phyloP scores from a whole-genome alignment of 2,329 filamentous ascomycete genomes.

The Cucurbitaria berberidis region DNA sequence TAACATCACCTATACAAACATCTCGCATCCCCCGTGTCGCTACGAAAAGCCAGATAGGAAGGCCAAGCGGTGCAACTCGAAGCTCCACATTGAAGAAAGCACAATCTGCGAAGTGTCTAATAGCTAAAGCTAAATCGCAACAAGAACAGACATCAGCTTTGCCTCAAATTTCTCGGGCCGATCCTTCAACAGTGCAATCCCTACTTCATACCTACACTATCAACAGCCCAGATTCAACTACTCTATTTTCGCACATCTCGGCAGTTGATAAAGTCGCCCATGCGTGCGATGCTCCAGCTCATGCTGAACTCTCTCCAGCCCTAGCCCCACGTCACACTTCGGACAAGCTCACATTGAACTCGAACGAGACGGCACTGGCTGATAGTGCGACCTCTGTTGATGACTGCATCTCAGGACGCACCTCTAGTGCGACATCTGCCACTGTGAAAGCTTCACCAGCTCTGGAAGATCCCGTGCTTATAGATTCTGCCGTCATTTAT shows the following conservation, averaged over 20 bases:
- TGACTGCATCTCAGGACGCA: background rate
- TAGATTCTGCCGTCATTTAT: constrained; percentile 23
- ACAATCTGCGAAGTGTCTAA: constrained; percentile 18
- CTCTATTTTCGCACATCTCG: background rate
- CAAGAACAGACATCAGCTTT: background rate
- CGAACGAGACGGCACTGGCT: background rate
- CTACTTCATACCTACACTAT: constrained; percentile 1
- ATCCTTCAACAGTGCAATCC: constrained; percentile 1
- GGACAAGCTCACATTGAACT: background rate
- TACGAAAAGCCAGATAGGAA: constrained; percentile 1
- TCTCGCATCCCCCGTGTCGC: constrained; percentile 39
- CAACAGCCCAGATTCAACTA: background rate
- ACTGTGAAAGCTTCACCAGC: constrained; percentile 21
- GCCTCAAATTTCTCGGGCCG: constrained; percentile 7
- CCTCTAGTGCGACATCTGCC: constrained; percentile 13
- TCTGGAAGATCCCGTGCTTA: constrained; percentile 5
- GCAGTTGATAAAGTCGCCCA: background rate
- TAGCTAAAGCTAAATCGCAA: background rate
- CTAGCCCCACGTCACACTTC: background rate
- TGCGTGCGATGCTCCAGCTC: background rate
- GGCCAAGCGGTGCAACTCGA: constrained; percentile 10
- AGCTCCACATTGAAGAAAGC: constrained; percentile 23
- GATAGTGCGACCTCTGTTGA: background rate
- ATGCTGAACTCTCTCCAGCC: constrained; percentile 1
- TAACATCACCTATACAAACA: constrained; percentile 11